Evolutionary conservation across 2,329 filamentous ascomycete species (phyloP).

Genomic region (Cytospora piceae): DNA sequence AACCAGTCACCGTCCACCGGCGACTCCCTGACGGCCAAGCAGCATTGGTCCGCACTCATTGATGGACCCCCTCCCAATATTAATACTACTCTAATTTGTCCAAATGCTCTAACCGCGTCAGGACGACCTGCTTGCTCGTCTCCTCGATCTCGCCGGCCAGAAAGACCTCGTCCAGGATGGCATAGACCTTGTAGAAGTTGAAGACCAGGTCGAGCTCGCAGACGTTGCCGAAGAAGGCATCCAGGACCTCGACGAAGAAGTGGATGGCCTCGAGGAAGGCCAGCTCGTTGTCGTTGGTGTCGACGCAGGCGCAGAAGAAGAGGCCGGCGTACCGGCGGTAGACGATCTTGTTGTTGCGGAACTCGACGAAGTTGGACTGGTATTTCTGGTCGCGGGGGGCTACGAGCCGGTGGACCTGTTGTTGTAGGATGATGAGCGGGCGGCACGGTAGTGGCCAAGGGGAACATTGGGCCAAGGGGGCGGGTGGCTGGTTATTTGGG

Average conservation of each 20-base stretch:
- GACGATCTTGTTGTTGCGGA: slow-evolving; percentile 92
- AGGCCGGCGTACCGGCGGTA: slow-evolving; percentile 97
- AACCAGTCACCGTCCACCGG: slow-evolving; percentile 19
- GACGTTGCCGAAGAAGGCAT: slow-evolving; percentile 98
- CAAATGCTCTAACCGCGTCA: slow-evolving; percentile 91
- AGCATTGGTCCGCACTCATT: neutral
- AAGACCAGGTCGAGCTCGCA: slow-evolving; percentile 93
- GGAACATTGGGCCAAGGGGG: slow-evolving; percentile 16
- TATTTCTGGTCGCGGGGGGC: slow-evolving; percentile 98
- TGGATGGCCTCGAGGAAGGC: slow-evolving; percentile 97
- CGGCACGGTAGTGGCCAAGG: neutral
- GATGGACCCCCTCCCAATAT: neutral
- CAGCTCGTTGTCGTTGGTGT: slow-evolving; percentile 98
- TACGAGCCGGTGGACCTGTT: slow-evolving; percentile 90
- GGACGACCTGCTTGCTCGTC: slow-evolving; percentile 96
- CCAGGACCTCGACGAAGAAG: slow-evolving; percentile 98
- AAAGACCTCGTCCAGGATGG: slow-evolving; percentile 97
- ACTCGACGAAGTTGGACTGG: slow-evolving; percentile 99
- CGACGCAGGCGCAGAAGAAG: slow-evolving; percentile 99
- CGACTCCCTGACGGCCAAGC: neutral
- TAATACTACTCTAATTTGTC: slow-evolving; percentile 84
- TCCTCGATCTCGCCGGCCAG: slow-evolving; percentile 97
- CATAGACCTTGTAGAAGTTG: slow-evolving; percentile 89
- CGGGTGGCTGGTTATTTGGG: slow-evolving; percentile 25
- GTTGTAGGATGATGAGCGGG: slow-evolving; percentile 10